Evolutionary conservation across 2,329 filamentous ascomycete genomes (phyloP), one percentile per base, ranked within the genome.

Genomic region (Aspergillaceae sp.): DNA sequence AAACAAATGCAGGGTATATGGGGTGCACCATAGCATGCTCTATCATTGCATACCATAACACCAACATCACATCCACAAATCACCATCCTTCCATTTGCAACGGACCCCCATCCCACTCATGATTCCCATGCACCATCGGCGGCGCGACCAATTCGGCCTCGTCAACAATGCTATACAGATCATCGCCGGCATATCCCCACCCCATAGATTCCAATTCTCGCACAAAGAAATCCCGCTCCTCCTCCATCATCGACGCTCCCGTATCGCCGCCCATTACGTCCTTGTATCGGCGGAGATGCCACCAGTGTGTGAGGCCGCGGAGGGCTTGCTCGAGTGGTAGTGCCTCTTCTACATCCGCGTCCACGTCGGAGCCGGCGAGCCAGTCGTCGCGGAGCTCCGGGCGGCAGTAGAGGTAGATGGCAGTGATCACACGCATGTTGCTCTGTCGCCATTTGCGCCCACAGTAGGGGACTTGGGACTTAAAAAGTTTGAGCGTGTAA

Each of bases 371-470:
- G 4, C 91, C 91, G 0, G 87, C 66, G 1, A 97, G 76, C 91
- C 92, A 97, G 68, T 96, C 92, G 61, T 98, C 92, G 29, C 91
- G 79, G 40, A 98, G 75, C 65, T 97, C 91, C 0, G 91, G 91
- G 5, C 89, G 79, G 61, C 91, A 95, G 69, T 95, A 87, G 42
- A 98, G 75, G 66, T 96, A 98, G 1, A 98, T 87, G 3, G 90
- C 89, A 0, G 92, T 98, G 62, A 98, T 98, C 60, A 97, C 90
- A 46, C 91, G 86, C 92, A 98, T 98, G 67, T 98, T 97, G 56
- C 83, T 83, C 71, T 97, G 92, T 9, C 92, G 83, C 92, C 92
- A 98, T 71, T 98, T 98, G 38, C 92, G 84, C 26, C 92, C 91
- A 66, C 91, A 97, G 73, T 95, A 98, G 1, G 92, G 92, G 4